Percentiles rank a stretch among this genome's conserved stretches.
These are phyloP conservation scores for Biscogniauxia marginata DNA, from an alignment of 2,329 filamentous ascomycete species.

Conservation along the genomic window DNA sequence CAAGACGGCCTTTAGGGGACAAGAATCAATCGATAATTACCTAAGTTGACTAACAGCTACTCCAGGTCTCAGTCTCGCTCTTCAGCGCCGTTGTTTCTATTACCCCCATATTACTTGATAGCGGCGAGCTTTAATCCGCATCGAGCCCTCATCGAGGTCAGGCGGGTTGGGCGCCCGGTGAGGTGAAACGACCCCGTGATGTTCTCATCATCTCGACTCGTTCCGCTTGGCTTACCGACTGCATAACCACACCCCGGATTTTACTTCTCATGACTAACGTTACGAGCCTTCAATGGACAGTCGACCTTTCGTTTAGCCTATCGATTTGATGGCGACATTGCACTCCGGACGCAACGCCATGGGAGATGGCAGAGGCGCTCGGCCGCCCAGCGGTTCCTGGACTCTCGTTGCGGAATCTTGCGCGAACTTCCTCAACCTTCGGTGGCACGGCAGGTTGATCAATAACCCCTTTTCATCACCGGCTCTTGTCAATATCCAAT, in stretches of 20 bases:
- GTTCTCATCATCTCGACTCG: constrained; percentile 8
- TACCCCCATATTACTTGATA: constrained; percentile 38
- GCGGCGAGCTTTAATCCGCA: constrained; percentile 24
- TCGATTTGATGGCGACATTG: constrained; percentile 21
- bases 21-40: constrained; percentile 14
- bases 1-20: neutral
- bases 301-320: constrained; percentile 8
- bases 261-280: constrained; percentile 23
- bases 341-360: constrained; percentile 23
- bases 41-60: constrained; percentile 14
- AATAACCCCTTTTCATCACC: neutral
- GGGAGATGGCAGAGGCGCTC: constrained; percentile 13
- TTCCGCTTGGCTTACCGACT: constrained; percentile 17
- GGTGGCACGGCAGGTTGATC: constrained; percentile 20
- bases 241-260: constrained; percentile 18
- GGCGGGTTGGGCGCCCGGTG: constrained; percentile 29
- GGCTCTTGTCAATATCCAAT: no score
- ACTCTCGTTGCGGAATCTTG: constrained; percentile 20
- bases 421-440: constrained; percentile 10
- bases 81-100: constrained; percentile 26
- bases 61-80: constrained; percentile 12
- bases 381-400: no score
- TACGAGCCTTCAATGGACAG: constrained; percentile 16
- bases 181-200: constrained; percentile 28
- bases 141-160: constrained; percentile 26